Evolutionary conservation across 176 grass and related monocot genomes (phyloP).

Genomic region (Phyllostachys edulis): DNA sequence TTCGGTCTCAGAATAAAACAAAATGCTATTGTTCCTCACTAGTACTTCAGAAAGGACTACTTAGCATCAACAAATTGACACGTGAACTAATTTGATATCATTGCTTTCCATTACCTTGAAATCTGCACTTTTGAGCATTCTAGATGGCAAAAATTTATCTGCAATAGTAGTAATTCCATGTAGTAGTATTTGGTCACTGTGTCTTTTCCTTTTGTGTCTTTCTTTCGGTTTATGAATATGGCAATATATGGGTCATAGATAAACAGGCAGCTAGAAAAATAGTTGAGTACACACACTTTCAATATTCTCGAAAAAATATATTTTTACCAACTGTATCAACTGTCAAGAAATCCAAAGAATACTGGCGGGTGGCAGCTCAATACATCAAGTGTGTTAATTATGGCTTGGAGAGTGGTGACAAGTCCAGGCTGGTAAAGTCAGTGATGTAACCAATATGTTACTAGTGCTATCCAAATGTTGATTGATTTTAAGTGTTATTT

Average conservation of each 20-base stretch:
- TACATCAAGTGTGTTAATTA: not conserved
- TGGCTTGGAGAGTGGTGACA: not conserved
- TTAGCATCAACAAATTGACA: not conserved
- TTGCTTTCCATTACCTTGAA: not conserved
- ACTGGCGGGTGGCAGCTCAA: not conserved
- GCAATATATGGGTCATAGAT: not conserved
- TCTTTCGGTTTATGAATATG: not conserved
- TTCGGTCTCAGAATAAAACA: not conserved
- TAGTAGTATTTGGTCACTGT: not conserved
- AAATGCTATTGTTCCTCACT: not conserved
- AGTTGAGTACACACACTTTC: not conserved
- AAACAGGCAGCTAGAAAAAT: not conserved
- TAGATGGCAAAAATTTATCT: not conserved
- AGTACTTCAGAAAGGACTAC: not conserved
- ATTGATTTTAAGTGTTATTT: not conserved
- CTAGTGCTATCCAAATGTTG: not conserved
- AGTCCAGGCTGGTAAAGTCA: not conserved
- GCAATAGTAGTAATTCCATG: not conserved
- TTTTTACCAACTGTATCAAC: not conserved
- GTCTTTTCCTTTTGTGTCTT: not conserved
- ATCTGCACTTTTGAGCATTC: conserved; percentile 2
- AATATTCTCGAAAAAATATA: not conserved
- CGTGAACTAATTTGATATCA: not conserved
- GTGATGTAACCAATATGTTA: not conserved
- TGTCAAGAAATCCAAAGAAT: not conserved